Percentiles rank a stretch among this genome's conserved stretches.
These are phyloP conservation scores for Omphalotus guepiniiformis DNA, from an alignment of 768 basidiomycete species.

Conservation along the genomic window DNA sequence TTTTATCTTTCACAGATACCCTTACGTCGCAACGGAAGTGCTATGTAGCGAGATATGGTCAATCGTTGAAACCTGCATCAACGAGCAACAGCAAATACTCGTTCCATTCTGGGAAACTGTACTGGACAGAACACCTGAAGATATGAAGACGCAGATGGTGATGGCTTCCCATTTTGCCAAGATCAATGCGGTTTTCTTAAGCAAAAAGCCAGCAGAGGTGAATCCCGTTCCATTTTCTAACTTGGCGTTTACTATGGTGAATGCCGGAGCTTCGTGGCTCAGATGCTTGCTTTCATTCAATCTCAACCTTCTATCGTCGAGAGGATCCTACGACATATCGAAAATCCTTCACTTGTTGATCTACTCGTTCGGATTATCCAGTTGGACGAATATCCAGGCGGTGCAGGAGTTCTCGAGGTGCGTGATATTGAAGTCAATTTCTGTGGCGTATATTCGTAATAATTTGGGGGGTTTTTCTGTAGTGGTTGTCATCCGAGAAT, in stretches of 20 bases:
- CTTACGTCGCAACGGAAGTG: conserved; percentile 90
- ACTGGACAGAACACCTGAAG: conserved; percentile 73
- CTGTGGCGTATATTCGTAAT: conserved; percentile 12
- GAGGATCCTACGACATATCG: conserved; percentile 79
- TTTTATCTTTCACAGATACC: conserved; percentile 57
- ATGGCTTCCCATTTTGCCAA: conserved; percentile 94
- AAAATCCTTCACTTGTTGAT: conserved; percentile 89
- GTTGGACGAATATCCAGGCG: conserved; percentile 79
- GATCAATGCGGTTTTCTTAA: conserved; percentile 84
- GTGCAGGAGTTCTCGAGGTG: conserved; percentile 84
- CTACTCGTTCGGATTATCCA: conserved; percentile 87
- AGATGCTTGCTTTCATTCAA: conserved; percentile 94
- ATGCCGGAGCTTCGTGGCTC: too few species aligned
- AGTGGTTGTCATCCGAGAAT: conserved; percentile 87
- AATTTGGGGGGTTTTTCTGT: conserved; percentile 13
- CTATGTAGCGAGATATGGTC: conserved; percentile 95
- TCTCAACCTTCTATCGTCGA: conserved; percentile 77
- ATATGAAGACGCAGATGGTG: conserved; percentile 82
- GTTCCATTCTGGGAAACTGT: conserved; percentile 91
- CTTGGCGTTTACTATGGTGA: conserved; percentile 16
- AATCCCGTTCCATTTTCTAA: conserved; percentile 22
- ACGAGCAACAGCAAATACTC: conserved; percentile 63
- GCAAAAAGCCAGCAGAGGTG: conserved; percentile 88
- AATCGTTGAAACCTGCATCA: conserved; percentile 85
- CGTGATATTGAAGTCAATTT: conserved; percentile 34